phyloP scores from a whole-genome alignment of 2,329 filamentous ascomycete genomes.

The Hortaea werneckii region DNA sequence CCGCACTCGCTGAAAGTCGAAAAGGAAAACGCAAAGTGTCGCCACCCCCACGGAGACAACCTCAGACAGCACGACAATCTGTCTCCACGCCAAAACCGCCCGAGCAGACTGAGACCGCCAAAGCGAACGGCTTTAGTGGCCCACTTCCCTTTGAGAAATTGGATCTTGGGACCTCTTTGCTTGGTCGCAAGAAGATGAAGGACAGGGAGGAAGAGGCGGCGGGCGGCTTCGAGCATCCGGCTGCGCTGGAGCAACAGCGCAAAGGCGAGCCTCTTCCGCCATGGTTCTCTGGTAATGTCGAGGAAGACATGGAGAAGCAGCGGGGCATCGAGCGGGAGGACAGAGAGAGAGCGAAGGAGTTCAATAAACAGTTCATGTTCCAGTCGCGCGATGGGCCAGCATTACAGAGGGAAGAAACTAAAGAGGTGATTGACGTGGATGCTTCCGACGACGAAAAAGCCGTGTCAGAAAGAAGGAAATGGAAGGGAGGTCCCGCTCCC shows the following conservation, averaged over 20 bases:
- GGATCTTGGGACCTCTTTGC: conserved; percentile 55
- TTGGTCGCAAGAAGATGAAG: conserved; percentile 43
- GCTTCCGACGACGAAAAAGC: conserved; percentile 30
- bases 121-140: conserved; percentile 54
- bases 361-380: conserved; percentile 51
- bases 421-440: conserved; percentile 39
- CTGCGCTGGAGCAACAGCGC: conserved; percentile 25
- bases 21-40: conserved; percentile 24
- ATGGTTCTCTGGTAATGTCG: conserved; percentile 55
- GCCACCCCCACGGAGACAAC: conserved; percentile 6
- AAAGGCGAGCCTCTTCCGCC: conserved; percentile 58
- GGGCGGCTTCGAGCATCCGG: conserved; percentile 49
- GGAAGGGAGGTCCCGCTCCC: background rate
- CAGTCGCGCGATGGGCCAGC: conserved; percentile 43
- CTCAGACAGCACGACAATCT: conserved; percentile 11
- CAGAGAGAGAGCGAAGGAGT: conserved; percentile 49
- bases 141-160: conserved; percentile 81
- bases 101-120: conserved; percentile 27
- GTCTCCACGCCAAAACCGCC: conserved; percentile 25
- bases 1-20: conserved; percentile 63
- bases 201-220: conserved; percentile 44
- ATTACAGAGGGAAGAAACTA: conserved; percentile 46
- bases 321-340: conserved; percentile 29
- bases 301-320: conserved; percentile 47
- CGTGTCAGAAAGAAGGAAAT: conserved; percentile 7